Evolutionary conservation across 2,329 filamentous ascomycete species (phyloP).

Genomic region (Blastomyces gilchristii): DNA sequence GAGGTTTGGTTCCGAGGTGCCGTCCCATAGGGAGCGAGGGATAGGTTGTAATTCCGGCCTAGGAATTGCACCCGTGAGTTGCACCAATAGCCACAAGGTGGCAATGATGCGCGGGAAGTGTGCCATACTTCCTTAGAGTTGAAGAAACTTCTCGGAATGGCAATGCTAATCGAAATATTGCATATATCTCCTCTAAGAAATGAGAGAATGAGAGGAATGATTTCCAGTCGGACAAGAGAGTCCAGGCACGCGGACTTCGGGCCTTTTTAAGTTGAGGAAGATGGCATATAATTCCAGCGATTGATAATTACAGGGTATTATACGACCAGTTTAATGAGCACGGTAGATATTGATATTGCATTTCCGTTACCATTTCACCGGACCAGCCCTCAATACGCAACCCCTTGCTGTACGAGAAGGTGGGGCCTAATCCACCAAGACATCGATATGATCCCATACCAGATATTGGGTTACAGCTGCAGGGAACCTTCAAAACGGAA

Average conservation of each 20-base stretch:
- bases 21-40: slow-evolving; percentile 7
- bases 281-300: neutral
- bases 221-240: neutral
- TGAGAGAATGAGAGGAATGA: neutral
- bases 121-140: slow-evolving; percentile 8
- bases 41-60: slow-evolving; percentile 6
- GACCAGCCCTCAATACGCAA: neutral
- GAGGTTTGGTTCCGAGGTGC: neutral
- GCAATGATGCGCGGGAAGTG: slow-evolving; percentile 7
- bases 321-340: neutral
- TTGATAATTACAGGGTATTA: neutral
- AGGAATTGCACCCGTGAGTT: slow-evolving; percentile 3
- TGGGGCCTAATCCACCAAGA: neutral
- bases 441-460: neutral
- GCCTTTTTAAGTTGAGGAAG: neutral
- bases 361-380: neutral
- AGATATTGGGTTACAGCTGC: neutral
- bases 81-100: slow-evolving; percentile 8
- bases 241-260: neutral
- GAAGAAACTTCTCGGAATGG: neutral
- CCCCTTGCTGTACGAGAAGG: neutral
- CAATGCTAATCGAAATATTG: neutral
- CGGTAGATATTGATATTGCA: neutral
- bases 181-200: neutral
- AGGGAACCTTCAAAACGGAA: neutral